Evolutionary conservation across 2,329 filamentous ascomycete genomes (phyloP).

Genomic region (Xylariaceae sp.): DNA sequence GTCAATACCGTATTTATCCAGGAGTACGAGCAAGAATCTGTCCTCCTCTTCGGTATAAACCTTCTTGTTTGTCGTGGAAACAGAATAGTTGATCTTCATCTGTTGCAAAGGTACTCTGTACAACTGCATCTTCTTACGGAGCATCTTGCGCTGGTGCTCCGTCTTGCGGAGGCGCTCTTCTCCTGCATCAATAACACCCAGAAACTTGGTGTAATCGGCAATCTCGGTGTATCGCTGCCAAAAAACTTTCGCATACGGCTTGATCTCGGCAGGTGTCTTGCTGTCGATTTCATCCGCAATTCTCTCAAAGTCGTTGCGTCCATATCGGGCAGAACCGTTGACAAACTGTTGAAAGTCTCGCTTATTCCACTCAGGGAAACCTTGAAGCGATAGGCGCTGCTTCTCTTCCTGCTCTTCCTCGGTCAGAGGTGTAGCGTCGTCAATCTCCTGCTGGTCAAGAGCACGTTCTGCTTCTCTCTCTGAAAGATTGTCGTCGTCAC

Average conservation of each 20-base stretch:
- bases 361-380: conserved; percentile 93
- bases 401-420: conserved; percentile 90
- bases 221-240: conserved; percentile 95
- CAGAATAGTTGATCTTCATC: conserved; percentile 97
- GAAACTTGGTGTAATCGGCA: conserved; percentile 81
- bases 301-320: conserved; percentile 77
- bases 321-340: conserved; percentile 91
- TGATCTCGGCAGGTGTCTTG: conserved; percentile 82
- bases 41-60: conserved; percentile 99
- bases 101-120: conserved; percentile 98
- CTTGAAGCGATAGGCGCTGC: conserved; percentile 73
- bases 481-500: conserved; percentile 80
- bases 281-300: conserved; percentile 90
- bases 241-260: conserved; percentile 89
- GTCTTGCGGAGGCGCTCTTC: conserved; percentile 87
- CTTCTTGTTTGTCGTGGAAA: conserved; percentile 99
- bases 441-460: conserved; percentile 86
- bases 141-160: conserved; percentile 87
- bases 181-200: conserved; percentile 86
- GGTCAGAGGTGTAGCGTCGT: conserved; percentile 82
- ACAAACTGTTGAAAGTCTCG: conserved; percentile 98
- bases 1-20: conserved; percentile 90
- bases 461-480: conserved; percentile 86
- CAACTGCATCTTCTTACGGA: conserved; percentile 92
- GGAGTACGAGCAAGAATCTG: conserved; percentile 86